Percentiles rank a stretch among this genome's conserved stretches.
phyloP scores from a whole-genome alignment of 2,329 filamentous ascomycete species.

The Sporothrix sp. region DNA sequence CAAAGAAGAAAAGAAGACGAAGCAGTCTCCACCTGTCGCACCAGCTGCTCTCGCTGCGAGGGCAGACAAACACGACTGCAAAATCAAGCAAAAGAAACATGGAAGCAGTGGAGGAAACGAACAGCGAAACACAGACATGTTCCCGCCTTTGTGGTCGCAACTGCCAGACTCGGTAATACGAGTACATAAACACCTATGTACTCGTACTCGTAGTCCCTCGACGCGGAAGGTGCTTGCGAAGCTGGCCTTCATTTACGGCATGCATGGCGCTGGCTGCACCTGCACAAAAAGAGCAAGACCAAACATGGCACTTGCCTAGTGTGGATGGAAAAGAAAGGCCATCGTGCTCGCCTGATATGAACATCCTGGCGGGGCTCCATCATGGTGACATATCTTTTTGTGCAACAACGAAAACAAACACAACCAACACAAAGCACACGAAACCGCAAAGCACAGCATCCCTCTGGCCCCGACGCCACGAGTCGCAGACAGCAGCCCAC shows the following conservation, averaged over 20 bases:
- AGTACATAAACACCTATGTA: no score
- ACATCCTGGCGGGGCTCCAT: no score
- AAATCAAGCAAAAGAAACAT: background rate
- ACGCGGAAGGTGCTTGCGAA: no score
- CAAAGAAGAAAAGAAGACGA: background rate
- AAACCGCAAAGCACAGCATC: background rate
- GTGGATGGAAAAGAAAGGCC: no score
- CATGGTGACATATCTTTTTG: no score
- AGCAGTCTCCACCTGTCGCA: constrained; percentile 4
- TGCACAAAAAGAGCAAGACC: constrained; percentile 3
- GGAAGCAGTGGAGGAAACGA: background rate
- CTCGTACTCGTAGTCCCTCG: no score
- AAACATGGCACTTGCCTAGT: constrained; percentile 1
- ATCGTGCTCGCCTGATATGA: no score
- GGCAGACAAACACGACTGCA: background rate
- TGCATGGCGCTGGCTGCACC: constrained; percentile 4
- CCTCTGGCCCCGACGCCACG: background rate
- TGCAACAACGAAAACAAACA: background rate
- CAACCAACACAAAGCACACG: background rate
- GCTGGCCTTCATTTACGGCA: background rate
- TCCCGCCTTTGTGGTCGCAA: no score
- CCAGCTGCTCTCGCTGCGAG: background rate
- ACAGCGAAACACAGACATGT: background rate
- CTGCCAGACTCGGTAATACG: no score
- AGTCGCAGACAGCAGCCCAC: background rate